Percentiles rank a stretch among this genome's conserved stretches.
Conservation (phyloP, 495 filamentous ascomycete genomes). For the Lichenothelia convexa region DNA sequence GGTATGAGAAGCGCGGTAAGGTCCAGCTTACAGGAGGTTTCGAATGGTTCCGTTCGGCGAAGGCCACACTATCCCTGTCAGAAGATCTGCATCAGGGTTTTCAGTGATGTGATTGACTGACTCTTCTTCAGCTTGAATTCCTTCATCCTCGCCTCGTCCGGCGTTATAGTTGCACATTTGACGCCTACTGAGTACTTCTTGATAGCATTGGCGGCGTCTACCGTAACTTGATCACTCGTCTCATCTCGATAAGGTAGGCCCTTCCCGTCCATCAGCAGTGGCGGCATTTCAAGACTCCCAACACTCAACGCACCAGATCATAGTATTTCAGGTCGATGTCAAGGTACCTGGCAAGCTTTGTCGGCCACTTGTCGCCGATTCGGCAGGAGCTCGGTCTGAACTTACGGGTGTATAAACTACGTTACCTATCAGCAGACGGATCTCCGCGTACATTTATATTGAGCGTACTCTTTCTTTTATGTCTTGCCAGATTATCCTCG, state of each 20-base stretch:
- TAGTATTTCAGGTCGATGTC: slow-evolving; percentile 98
- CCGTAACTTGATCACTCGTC: slow-evolving; percentile 88
- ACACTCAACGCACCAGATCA: slow-evolving; percentile 43
- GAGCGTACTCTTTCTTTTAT: slow-evolving; percentile 76
- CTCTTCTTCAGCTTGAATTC: slow-evolving; percentile 98
- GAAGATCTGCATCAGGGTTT: background rate
- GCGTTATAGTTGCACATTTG: slow-evolving; percentile 98
- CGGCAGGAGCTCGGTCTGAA: slow-evolving; percentile 7
- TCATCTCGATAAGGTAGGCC: slow-evolving; percentile 87
- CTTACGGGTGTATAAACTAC: slow-evolving; percentile 71
- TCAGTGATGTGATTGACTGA: slow-evolving; percentile 21
- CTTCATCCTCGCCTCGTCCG: slow-evolving; percentile 87
- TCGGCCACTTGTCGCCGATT: slow-evolving; percentile 9
- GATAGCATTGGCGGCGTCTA: slow-evolving; percentile 89
- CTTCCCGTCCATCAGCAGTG: slow-evolving; percentile 15
- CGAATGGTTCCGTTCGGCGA: slow-evolving; percentile 97
- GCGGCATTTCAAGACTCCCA: background rate
- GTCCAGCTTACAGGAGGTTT: slow-evolving; percentile 49
- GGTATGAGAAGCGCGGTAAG: background rate
- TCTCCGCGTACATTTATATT: slow-evolving; percentile 4
- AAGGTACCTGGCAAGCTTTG: slow-evolving; percentile 42
- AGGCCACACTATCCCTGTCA: slow-evolving; percentile 59
- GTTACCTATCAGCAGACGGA: slow-evolving; percentile 2
- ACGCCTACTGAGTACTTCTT: slow-evolving; percentile 97
- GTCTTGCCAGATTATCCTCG: slow-evolving; percentile 92